phyloP scores from a whole-genome alignment of 2,329 filamentous ascomycete genomes.

The Lachnellula suecica region DNA sequence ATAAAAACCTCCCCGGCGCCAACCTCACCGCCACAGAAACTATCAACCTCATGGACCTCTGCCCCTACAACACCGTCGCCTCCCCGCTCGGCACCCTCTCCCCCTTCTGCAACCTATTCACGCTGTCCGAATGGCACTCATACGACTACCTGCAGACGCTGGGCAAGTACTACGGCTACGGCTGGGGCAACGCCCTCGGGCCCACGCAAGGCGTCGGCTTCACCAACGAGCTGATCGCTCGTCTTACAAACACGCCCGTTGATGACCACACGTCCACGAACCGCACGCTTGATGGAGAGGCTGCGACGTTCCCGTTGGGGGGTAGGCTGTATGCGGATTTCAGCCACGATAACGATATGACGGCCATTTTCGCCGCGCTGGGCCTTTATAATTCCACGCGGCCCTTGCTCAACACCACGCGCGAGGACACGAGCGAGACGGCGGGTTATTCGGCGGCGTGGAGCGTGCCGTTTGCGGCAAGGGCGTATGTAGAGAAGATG shows the following conservation, averaged over 20 bases:
- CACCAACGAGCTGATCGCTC: slow-evolving; percentile 82
- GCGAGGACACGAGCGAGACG: slow-evolving; percentile 50
- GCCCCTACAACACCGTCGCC: slow-evolving; percentile 80
- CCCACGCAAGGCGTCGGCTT: slow-evolving; percentile 86
- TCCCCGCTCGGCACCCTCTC: slow-evolving; percentile 56
- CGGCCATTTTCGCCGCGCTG: slow-evolving; percentile 71
- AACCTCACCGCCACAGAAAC: slow-evolving; percentile 63
- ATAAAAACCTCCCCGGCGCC: slow-evolving; percentile 65
- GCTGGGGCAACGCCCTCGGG: slow-evolving; percentile 73
- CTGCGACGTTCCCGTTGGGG: slow-evolving; percentile 70
- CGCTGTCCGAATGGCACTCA: slow-evolving; percentile 66
- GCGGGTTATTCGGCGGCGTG: slow-evolving; percentile 74
- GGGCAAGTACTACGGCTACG: slow-evolving; percentile 82
- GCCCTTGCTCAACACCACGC: slow-evolving; percentile 49
- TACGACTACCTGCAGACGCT: slow-evolving; percentile 83
- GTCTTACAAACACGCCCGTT: slow-evolving; percentile 69
- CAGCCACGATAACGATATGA: slow-evolving; percentile 88
- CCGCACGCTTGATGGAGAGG: slow-evolving; percentile 67
- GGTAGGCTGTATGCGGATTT: slow-evolving; percentile 80
- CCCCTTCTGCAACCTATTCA: slow-evolving; percentile 76
- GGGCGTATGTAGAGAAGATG: slow-evolving; percentile 89
- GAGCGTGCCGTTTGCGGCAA: slow-evolving; percentile 78
- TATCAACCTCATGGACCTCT: slow-evolving; percentile 82
- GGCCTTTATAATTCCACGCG: slow-evolving; percentile 71
- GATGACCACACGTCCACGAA: slow-evolving; percentile 75